Conservation (phyloP, 371 early-diverging fungal species). For the Actinomortierella wolfii region DNA sequence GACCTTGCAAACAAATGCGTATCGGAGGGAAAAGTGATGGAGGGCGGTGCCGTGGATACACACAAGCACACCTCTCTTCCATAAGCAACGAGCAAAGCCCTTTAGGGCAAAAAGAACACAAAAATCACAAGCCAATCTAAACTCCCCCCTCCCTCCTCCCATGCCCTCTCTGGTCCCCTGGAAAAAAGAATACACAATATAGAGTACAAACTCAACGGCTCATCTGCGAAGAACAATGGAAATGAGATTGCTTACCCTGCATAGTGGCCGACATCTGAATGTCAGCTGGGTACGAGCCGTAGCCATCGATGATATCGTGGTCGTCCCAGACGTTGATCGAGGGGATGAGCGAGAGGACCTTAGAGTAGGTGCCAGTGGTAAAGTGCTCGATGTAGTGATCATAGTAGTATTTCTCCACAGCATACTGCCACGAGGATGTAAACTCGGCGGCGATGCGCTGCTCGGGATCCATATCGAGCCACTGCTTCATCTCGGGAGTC, state of each 20-base stretch:
- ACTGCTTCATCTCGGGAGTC: constrained; percentile 19
- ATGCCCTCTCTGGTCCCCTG: no score
- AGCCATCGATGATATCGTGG: constrained; percentile 83
- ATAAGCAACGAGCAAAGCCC: no score
- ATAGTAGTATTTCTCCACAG: constrained; percentile 75
- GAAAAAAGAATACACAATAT: no score
- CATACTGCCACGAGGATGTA: constrained; percentile 58
- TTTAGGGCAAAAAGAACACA: no score
- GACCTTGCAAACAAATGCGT: no score
- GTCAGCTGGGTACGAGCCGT: constrained; percentile 83
- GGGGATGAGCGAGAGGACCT: constrained; percentile 75
- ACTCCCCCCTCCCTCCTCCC: no score
- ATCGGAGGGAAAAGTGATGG: no score
- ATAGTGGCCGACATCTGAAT: constrained; percentile 69
- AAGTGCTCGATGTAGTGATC: constrained; percentile 75
- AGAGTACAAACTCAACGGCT: no score
- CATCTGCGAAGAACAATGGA: neutral
- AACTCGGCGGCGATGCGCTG: constrained; percentile 52
- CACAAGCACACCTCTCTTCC: no score
- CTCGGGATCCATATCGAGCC: constrained; percentile 56
- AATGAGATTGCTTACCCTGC: constrained; percentile 45
- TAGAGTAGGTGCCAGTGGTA: constrained; percentile 62
- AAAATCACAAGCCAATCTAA: no score
- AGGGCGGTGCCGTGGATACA: no score
- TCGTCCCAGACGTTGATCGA: constrained; percentile 81